These are phyloP conservation scores for Gossypium turneri DNA, from an alignment of 345 rosid species.

Conservation along the genomic window DNA sequence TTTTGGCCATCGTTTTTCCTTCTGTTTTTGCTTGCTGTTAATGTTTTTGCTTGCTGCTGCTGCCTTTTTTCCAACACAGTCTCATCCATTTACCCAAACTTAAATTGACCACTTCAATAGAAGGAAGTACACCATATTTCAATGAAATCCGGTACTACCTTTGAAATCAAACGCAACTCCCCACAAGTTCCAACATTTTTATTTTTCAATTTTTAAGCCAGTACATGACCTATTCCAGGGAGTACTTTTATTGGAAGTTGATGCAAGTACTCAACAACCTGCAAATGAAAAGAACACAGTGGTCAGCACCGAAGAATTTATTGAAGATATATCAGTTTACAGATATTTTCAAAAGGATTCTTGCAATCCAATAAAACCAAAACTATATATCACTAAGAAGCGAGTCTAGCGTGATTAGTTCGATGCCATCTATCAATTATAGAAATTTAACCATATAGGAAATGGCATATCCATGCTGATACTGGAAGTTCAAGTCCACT, in stretches of 20 bases:
- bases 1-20: too few relatives aligned
- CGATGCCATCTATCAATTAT: background rate
- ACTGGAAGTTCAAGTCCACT: background rate
- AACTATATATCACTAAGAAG: background rate
- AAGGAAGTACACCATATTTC: background rate
- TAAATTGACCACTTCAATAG: slow-evolving; percentile 10
- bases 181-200: slow-evolving; percentile 66
- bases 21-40: too few relatives aligned
- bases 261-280: slow-evolving; percentile 71
- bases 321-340: background rate
- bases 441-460: background rate
- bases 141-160: slow-evolving; percentile 38
- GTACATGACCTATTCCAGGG: slow-evolving; percentile 85
- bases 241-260: slow-evolving; percentile 71
- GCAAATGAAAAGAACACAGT: slow-evolving; percentile 13
- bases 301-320: slow-evolving; percentile 8
- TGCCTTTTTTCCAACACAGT: background rate
- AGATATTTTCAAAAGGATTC: slow-evolving; percentile 1
- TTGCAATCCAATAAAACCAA: background rate
- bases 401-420: background rate
- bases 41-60: too few relatives aligned
- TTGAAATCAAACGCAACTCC: slow-evolving; percentile 63
- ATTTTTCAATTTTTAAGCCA: slow-evolving; percentile 73
- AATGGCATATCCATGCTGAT: background rate
- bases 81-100: background rate